A percentile compares a stretch with the other conserved stretches of the same genome.
These are phyloP conservation scores for Colletotrichum tofieldiae DNA, from an alignment of 2,329 filamentous ascomycete genomes.

Conservation along the genomic window DNA sequence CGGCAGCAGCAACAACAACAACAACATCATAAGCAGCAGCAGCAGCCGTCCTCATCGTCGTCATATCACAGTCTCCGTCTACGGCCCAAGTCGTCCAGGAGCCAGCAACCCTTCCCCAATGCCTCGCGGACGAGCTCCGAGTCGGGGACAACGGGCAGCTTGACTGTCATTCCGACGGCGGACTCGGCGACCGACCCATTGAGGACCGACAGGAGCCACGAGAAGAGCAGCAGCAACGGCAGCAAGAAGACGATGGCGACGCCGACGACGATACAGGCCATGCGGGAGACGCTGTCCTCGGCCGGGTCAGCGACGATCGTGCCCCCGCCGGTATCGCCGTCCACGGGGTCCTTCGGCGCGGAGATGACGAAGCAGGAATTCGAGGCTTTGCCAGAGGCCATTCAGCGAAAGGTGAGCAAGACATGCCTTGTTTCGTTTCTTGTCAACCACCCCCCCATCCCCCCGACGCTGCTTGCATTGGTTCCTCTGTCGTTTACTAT, in stretches of 20 bases:
- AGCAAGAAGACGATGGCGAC: constrained; percentile 29
- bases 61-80: constrained; percentile 26
- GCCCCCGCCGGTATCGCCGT: constrained; percentile 42
- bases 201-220: constrained; percentile 22
- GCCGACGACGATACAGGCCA: background rate
- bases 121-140: constrained; percentile 24
- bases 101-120: constrained; percentile 8
- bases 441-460: background rate
- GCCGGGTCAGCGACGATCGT: constrained; percentile 11
- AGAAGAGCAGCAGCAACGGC: constrained; percentile 36
- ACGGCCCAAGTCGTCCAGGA: constrained; percentile 36
- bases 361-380: constrained; percentile 60
- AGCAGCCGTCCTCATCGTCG: constrained; percentile 16
- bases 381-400: constrained; percentile 67
- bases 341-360: constrained; percentile 40
- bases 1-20: constrained; percentile 18
- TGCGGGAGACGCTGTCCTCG: constrained; percentile 23
- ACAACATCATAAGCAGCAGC: background rate
- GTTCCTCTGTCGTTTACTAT: background rate
- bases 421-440: constrained; percentile 13
- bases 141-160: background rate
- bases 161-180: background rate
- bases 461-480: background rate
- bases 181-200: constrained; percentile 13
- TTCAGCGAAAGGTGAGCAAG: constrained; percentile 70